Conservation (phyloP, 2,329 filamentous ascomycete genomes). For the Pestalotiopsis fici region DNA sequence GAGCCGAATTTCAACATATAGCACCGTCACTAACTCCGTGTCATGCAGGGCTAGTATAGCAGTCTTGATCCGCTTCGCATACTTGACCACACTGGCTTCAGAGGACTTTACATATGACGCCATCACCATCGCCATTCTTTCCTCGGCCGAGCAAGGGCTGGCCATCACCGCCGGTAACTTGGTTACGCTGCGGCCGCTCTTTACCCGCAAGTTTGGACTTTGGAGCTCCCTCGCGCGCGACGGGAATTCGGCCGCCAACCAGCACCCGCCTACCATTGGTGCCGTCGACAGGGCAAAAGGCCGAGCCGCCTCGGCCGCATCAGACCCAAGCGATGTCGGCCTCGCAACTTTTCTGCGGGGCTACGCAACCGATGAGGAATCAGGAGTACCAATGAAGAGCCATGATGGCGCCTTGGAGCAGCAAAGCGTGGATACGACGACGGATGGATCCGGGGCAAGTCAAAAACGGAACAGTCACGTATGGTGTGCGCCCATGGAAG, state of each 20-base stretch:
- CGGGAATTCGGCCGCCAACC: background rate
- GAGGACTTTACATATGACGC: slow-evolving; percentile 34
- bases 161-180: slow-evolving; percentile 48
- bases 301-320: background rate
- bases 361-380: background rate
- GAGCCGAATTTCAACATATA: no score
- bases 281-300: background rate
- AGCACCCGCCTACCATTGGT: slow-evolving; percentile 1
- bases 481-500: background rate
- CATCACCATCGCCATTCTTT: slow-evolving; percentile 44
- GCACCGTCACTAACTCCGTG: background rate
- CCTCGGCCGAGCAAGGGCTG: slow-evolving; percentile 46
- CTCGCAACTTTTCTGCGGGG: background rate
- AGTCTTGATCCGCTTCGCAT: slow-evolving; percentile 42
- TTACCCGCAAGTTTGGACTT: background rate
- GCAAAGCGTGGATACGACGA: background rate
- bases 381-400: background rate
- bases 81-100: slow-evolving; percentile 35
- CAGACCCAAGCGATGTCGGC: background rate
- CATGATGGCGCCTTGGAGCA: background rate
- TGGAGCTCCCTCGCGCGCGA: background rate
- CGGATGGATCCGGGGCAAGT: background rate
- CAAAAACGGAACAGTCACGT: background rate
- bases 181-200: slow-evolving; percentile 46
- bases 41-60: slow-evolving; percentile 37